phyloP scores from a whole-genome alignment of 345 rosid species.

The Citrus hindsii region DNA sequence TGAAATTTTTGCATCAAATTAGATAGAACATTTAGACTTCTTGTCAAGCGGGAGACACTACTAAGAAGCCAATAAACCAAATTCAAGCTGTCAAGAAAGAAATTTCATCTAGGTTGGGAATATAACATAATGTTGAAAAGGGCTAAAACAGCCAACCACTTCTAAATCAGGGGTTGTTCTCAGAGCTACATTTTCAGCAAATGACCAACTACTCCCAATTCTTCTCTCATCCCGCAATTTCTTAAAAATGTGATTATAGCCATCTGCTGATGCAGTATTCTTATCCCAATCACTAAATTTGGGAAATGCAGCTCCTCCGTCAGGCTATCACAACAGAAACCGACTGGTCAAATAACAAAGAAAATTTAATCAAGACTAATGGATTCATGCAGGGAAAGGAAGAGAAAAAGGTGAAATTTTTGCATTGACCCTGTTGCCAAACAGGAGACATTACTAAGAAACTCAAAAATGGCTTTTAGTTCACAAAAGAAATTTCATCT shows the following conservation, averaged over 20 bases:
- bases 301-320: constrained; percentile 71
- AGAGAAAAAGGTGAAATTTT: background rate
- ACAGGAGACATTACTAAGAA: background rate
- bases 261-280: constrained; percentile 72
- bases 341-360: constrained; percentile 8
- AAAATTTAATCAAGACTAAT: background rate
- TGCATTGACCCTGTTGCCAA: background rate
- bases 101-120: background rate
- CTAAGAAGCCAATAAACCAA: background rate
- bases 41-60: background rate
- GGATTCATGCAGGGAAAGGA: background rate
- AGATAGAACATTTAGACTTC: background rate
- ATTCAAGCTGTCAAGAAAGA: background rate
- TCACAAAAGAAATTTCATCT: background rate
- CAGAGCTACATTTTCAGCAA: background rate
- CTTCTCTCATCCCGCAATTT: constrained; percentile 78
- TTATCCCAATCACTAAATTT: constrained; percentile 91
- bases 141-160: background rate
- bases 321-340: constrained; percentile 40
- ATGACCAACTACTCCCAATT: constrained; percentile 41
- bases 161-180: background rate
- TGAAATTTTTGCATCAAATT: background rate
- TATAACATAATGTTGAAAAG: background rate
- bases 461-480: background rate
- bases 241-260: constrained; percentile 84